Evolutionary conservation across 306 rosid species (phyloP).

Genomic region (Cyclanthera cordifolia): DNA sequence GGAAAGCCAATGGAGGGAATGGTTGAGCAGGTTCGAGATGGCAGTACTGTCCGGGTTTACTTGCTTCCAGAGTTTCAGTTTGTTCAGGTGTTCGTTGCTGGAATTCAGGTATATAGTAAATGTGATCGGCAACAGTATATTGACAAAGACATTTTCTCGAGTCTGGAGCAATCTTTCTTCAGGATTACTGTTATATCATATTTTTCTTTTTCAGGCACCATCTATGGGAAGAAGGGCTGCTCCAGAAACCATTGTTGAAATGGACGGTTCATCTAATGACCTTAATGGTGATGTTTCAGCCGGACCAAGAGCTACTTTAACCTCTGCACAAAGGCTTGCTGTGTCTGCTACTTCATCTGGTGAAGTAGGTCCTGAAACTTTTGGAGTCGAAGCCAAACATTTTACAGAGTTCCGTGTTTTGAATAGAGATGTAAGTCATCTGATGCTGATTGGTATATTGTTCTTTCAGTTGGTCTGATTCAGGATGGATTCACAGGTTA

Average conservation of each 20-base stretch:
- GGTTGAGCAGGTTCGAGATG: constrained; percentile 96
- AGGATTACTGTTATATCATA: background rate
- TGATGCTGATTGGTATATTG: constrained; percentile 7
- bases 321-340: constrained; percentile 91
- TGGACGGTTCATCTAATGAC: constrained; percentile 39
- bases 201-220: constrained; percentile 49
- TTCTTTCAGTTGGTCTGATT: constrained; percentile 21
- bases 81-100: constrained; percentile 86
- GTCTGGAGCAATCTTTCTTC: background rate
- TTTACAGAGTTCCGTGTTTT: constrained; percentile 91
- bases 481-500: constrained; percentile 51
- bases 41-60: constrained; percentile 71
- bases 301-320: constrained; percentile 62
- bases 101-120: constrained; percentile 54
- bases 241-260: constrained; percentile 42
- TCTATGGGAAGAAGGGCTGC: constrained; percentile 83
- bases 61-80: constrained; percentile 89
- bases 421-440: constrained; percentile 60
- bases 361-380: constrained; percentile 64
- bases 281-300: constrained; percentile 55
- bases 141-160: background rate
- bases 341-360: constrained; percentile 42
- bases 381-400: constrained; percentile 76
- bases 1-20: constrained; percentile 74
- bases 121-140: background rate